Base-by-base conservation (phyloP, 805 yeast genomes). In the Saccharomycopsis fibuligera region DNA sequence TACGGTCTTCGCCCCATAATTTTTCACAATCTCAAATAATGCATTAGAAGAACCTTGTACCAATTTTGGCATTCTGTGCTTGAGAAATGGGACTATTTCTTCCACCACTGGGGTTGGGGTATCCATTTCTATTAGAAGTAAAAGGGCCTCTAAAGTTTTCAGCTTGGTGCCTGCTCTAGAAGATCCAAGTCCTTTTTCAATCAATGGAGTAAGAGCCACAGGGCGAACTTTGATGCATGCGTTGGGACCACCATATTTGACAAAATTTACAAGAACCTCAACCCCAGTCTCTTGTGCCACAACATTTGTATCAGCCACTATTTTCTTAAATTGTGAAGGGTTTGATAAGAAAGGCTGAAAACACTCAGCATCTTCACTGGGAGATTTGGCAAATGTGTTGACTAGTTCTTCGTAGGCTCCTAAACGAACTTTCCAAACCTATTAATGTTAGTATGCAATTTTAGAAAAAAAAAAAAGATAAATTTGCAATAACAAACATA, bases 251-350 rank as follows among this genome's bases (percentile, higher is more conserved):
- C 86, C 85, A 58, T 63, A 74, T 57, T 77, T 75, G 38, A 85
- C 65, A 57, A 77, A 75, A 3, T 77, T 70, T 12, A 65, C 65
- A 4, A 87, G 62, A 5, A 85, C 73, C 2, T 67, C 62, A 19
- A 88, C 68, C 3, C 87, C 98, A 1, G 83, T 68, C 59, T 93
- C 98, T 55, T 89, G 96, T 0, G 98, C 96, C 16, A 84, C 93
- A 17, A 89, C 96, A 61, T 93, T 93, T 29, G 83, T 63, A 61
- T 93, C 99, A 2, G 77, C 70, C 5, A 85, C 81, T 36, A 82
- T 73, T 55, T 71, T 70, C 56, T 76, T 79, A 58, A 81, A 68
- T 2, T 74, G 45, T 8, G 76, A 81, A 0, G 88, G 83, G 48
- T 70, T 74, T 16, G 64, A 59, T 51, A 78, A 60, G 59, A 75